Percentiles rank a stretch among this genome's conserved stretches.
These are phyloP conservation scores for Euphorbia lathyris DNA, from an alignment of 345 rosid species.

Conservation along the genomic window DNA sequence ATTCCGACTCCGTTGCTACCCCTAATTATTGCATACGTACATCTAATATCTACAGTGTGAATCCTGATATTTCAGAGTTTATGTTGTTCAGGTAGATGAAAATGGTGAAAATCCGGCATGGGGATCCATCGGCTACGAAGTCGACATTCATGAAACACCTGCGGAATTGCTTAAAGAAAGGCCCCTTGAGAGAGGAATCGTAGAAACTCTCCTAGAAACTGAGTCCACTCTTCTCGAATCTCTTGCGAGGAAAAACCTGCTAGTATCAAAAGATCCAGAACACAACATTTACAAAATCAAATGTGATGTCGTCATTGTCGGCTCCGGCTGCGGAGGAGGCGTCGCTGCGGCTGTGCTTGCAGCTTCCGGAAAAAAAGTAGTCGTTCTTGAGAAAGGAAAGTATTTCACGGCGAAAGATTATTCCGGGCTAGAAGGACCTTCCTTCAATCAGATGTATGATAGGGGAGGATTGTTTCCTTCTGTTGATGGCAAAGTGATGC, in stretches of 20 bases:
- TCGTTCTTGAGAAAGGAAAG: constrained; percentile 79
- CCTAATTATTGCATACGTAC: too few relatives aligned
- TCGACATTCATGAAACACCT: constrained; percentile 20
- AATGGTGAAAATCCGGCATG: constrained; percentile 64
- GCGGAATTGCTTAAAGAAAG: constrained; percentile 32
- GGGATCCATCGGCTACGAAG: constrained; percentile 66
- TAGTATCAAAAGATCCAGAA: constrained; percentile 28
- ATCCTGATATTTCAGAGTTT: not conserved
- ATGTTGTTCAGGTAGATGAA: constrained; percentile 46
- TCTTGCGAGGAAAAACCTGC: constrained; percentile 57
- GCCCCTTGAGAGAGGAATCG: constrained; percentile 69
- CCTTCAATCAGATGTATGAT: constrained; percentile 51
- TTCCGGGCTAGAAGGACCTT: constrained; percentile 65
- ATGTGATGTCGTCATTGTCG: constrained; percentile 73
- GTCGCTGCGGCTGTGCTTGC: constrained; percentile 89
- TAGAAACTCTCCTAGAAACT: constrained; percentile 52
- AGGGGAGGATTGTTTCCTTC: constrained; percentile 56
- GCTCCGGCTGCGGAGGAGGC: constrained; percentile 95
- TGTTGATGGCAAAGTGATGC: constrained; percentile 31
- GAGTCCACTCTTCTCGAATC: constrained; percentile 42
- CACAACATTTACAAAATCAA: constrained; percentile 41
- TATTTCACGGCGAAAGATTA: constrained; percentile 55
- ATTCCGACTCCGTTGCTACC: too few relatives aligned
- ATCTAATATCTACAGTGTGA: too few relatives aligned
- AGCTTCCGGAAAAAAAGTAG: constrained; percentile 59